These are phyloP conservation scores for Phytopythium cucurbitacearum DNA, from an alignment of 352 stramenopile genomes.

Conservation along the genomic window DNA sequence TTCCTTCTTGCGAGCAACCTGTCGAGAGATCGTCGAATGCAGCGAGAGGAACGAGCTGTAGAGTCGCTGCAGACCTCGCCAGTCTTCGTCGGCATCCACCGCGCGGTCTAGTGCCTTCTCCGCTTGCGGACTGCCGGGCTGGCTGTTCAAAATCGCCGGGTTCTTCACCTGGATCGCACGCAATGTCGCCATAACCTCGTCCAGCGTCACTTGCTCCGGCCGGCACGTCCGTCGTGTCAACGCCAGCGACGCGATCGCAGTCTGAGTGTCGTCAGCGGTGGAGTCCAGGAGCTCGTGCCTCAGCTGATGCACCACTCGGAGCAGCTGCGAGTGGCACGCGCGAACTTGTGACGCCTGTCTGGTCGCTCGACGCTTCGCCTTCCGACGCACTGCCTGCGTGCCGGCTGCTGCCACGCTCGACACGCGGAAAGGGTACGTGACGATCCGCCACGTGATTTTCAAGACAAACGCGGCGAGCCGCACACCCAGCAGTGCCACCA, in stretches of 20 bases:
- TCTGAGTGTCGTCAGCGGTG: conserved; percentile 19
- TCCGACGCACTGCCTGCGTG: neutral
- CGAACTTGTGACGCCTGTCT: conserved; percentile 25
- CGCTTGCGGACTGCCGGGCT: conserved; percentile 22
- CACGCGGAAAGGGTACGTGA: conserved; percentile 6
- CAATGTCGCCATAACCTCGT: conserved; percentile 30
- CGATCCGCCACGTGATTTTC: conserved; percentile 21
- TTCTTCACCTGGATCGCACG: conserved; percentile 29
- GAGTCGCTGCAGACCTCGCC: conserved; percentile 27
- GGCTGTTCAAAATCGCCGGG: conserved; percentile 15
- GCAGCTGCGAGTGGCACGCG: conserved; percentile 39
- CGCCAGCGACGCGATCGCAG: conserved; percentile 27
- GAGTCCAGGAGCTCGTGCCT: conserved; percentile 32
- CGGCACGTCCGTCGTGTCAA: conserved; percentile 12
- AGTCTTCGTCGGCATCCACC: conserved; percentile 18
- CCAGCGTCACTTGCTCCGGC: conserved; percentile 19
- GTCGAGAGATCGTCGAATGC: conserved; percentile 27
- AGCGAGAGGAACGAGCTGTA: conserved; percentile 41
- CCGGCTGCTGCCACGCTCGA: neutral
- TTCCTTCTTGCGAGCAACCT: conserved; percentile 12
- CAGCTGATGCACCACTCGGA: conserved; percentile 39
- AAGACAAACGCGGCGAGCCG: conserved; percentile 22
- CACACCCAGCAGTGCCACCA: conserved; percentile 28
- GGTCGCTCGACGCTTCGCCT: neutral
- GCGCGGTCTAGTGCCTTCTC: conserved; percentile 20